Percentiles rank a stretch among this genome's conserved stretches.
Evolutionary conservation across 345 rosid genomes (phyloP).

Genomic region (Gossypium thurberi): DNA sequence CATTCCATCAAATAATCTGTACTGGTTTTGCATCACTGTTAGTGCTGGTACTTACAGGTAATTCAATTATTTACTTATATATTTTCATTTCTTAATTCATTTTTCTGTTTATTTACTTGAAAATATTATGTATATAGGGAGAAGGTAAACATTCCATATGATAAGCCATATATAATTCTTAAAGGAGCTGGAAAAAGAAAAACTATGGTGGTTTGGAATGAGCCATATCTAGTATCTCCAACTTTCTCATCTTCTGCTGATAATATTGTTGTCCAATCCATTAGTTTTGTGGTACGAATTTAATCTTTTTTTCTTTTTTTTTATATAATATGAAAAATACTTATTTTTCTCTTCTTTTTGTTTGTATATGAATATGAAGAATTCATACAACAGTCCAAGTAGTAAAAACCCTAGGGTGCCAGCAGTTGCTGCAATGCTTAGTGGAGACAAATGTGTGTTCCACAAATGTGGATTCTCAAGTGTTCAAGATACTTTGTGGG

Average conservation of each 20-base stretch:
- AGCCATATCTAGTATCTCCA: slow-evolving; percentile 40
- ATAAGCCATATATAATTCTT: slow-evolving; percentile 57
- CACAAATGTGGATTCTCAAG: slow-evolving; percentile 53
- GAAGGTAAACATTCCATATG: slow-evolving; percentile 56
- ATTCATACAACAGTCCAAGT: slow-evolving; percentile 47
- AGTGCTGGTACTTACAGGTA: slow-evolving; percentile 50
- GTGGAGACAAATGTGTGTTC: slow-evolving; percentile 61
- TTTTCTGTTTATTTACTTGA: too few relatives aligned
- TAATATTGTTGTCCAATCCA: slow-evolving; percentile 44
- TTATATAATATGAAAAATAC: not conserved
- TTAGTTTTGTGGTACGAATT: slow-evolving; percentile 43
- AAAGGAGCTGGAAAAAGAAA: slow-evolving; percentile 47
- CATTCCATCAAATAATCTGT: slow-evolving; percentile 35
- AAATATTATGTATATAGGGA: slow-evolving; percentile 33
- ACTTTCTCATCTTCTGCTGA: slow-evolving; percentile 64
- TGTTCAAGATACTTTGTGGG: slow-evolving; percentile 83
- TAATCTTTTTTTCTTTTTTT: not conserved
- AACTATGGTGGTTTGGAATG: slow-evolving; percentile 64
- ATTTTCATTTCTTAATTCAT: too few relatives aligned
- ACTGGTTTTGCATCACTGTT: slow-evolving; percentile 51
- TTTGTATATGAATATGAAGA: slow-evolving; percentile 26
- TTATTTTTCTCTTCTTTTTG: not conserved
- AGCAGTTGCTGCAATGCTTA: slow-evolving; percentile 62
- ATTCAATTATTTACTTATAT: too few relatives aligned
- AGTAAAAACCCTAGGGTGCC: slow-evolving; percentile 31